These are phyloP conservation scores for Eucalyptus grandis DNA, from an alignment of 345 rosid genomes.

Conservation along the genomic window DNA sequence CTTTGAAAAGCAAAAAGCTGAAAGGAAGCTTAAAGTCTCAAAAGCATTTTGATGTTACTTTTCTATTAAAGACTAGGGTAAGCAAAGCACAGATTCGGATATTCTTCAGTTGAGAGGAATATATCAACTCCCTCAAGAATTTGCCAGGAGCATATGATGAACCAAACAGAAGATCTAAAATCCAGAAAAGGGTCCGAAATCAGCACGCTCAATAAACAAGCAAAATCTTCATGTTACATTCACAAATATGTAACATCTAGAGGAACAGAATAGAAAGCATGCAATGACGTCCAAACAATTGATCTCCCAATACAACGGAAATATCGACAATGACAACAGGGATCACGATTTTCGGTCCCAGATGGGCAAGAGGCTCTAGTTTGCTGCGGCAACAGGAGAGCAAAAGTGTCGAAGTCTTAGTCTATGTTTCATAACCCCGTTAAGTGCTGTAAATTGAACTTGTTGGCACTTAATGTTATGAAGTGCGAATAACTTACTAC, in stretches of 20 bases:
- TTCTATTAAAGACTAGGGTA: neutral
- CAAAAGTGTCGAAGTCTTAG: conserved; percentile 1
- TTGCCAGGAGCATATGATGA: neutral
- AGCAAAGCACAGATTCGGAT: neutral
- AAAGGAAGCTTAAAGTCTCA: neutral
- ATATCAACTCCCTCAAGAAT: neutral
- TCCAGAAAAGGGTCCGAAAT: neutral
- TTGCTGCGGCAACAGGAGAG: conserved; percentile 51
- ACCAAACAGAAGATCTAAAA: neutral
- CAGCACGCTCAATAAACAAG: conserved; percentile 2
- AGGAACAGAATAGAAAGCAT: neutral
- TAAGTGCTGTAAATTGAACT: neutral
- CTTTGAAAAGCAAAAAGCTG: neutral
- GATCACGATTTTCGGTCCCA: neutral
- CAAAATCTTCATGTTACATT: neutral
- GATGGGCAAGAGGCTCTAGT: neutral
- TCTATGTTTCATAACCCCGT: neutral
- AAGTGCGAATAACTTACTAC: neutral
- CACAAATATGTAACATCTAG: neutral
- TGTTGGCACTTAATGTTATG: neutral
- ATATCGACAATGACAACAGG: neutral
- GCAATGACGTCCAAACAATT: neutral
- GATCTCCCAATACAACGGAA: neutral
- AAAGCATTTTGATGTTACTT: neutral
- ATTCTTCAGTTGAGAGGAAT: neutral